phyloP scores from a whole-genome alignment of 2,329 filamentous ascomycete species.

The Fusarium neocosmosporiellum region DNA sequence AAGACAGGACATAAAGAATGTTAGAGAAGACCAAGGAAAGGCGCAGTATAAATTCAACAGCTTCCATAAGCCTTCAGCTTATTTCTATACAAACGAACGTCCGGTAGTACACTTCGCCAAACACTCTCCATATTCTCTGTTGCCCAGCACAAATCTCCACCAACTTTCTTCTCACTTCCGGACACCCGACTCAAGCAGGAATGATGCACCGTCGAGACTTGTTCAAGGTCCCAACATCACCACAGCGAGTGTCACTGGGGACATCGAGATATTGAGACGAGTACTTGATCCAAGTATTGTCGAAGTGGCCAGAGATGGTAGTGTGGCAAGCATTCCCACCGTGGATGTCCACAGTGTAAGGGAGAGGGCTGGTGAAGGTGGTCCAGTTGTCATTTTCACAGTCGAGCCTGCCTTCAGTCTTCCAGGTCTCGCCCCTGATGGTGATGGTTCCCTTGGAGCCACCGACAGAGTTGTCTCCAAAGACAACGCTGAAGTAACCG shows the following conservation, averaged over 20 bases:
- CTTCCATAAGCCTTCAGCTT: neutral
- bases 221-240: neutral
- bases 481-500: neutral
- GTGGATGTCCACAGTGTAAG: neutral
- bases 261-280: neutral
- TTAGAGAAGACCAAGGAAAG: neutral
- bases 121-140: neutral
- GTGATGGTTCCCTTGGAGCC: neutral
- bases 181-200: neutral
- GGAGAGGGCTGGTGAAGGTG: conserved; percentile 1
- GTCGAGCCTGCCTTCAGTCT: neutral
- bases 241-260: neutral
- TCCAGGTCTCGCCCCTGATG: neutral
- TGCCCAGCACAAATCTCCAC: neutral
- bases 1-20: no score
- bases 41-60: neutral
- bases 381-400: conserved; percentile 2
- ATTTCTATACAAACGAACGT: neutral
- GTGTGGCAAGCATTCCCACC: neutral
- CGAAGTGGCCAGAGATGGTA: neutral
- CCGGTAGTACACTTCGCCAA: neutral
- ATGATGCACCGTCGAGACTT: conserved; percentile 5
- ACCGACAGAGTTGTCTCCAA: neutral
- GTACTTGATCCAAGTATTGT: conserved; percentile 4
- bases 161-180: neutral